Conservation (phyloP, 192 early-diverging fungal species). For the Coemansia aciculifera region DNA sequence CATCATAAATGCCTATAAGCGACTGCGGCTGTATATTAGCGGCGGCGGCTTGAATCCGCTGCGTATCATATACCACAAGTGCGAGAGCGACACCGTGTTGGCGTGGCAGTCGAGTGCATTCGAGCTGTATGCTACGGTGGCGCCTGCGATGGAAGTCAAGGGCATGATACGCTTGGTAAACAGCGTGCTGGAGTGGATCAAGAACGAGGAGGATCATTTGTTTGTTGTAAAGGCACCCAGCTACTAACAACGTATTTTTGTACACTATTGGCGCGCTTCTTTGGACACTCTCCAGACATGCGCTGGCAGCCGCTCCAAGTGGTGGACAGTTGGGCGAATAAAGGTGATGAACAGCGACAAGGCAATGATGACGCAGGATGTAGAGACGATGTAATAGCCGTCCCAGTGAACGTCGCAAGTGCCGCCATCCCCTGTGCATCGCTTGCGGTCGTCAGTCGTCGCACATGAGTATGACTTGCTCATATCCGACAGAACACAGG, state of each 20-base stretch:
- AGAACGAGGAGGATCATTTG: constrained; percentile 71
- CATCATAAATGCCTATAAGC: constrained; percentile 62
- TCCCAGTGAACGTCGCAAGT: constrained; percentile 70
- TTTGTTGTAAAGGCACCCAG: constrained; percentile 75
- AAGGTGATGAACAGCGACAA: constrained; percentile 58
- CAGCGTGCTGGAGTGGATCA: constrained; percentile 73
- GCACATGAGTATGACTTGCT: constrained; percentile 60
- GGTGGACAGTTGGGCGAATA: constrained; percentile 62
- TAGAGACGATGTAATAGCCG: constrained; percentile 85
- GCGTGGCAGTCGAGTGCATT: constrained; percentile 64
- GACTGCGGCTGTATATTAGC: constrained; percentile 50
- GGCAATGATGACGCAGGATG: constrained; percentile 71
- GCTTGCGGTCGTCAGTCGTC: constrained; percentile 61
- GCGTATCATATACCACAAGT: constrained; percentile 34
- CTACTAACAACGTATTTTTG: constrained; percentile 50
- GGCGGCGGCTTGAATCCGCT: constrained; percentile 30
- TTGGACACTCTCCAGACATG: constrained; percentile 55
- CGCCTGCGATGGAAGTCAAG: constrained; percentile 62
- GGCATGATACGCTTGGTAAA: constrained; percentile 67
- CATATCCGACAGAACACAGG: constrained; percentile 61
- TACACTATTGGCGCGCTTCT: constrained; percentile 13
- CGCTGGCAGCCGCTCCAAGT: constrained; percentile 57
- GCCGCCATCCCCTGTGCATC: constrained; percentile 67
- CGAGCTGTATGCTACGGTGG: constrained; percentile 72
- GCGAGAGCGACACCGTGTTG: constrained; percentile 25